These are phyloP conservation scores for Zarea fungicola DNA, from an alignment of 2,329 filamentous ascomycete genomes.

Conservation along the genomic window DNA sequence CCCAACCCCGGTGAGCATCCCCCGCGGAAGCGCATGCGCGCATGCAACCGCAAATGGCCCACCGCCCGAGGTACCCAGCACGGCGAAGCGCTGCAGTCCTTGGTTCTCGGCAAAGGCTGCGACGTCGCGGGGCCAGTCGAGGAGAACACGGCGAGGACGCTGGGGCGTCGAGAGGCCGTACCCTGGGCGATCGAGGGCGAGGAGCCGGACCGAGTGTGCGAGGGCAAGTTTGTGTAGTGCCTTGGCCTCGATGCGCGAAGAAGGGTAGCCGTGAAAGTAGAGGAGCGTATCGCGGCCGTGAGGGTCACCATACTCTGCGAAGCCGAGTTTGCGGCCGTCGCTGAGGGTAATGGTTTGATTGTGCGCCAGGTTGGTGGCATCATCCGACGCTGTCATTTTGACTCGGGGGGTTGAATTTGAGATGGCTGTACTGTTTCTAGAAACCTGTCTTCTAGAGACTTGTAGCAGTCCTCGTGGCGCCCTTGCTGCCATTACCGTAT, in stretches of 20 bases:
- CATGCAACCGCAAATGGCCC: constrained; percentile 33
- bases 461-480: background rate
- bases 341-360: constrained; percentile 29
- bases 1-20: constrained; percentile 29
- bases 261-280: constrained; percentile 39
- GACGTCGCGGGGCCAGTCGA: constrained; percentile 32
- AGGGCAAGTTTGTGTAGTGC: constrained; percentile 22
- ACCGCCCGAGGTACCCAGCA: constrained; percentile 31
- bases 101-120: constrained; percentile 23
- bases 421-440: background rate
- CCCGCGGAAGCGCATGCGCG: constrained; percentile 23
- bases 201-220: constrained; percentile 25
- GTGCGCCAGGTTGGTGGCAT: background rate
- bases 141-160: constrained; percentile 23
- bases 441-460: background rate
- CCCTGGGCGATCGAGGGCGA: constrained; percentile 38
- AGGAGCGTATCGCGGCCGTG: constrained; percentile 28
- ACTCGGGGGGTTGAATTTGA: background rate
- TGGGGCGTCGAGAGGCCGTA: constrained; percentile 35
- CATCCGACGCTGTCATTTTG: background rate
- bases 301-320: constrained; percentile 32
- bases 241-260: constrained; percentile 33
- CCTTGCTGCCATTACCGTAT: background rate
- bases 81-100: constrained; percentile 23
- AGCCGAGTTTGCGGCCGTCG: constrained; percentile 36